Conservation (phyloP, 768 basidiomycete species). For the Phlegmacium glaucopus region DNA sequence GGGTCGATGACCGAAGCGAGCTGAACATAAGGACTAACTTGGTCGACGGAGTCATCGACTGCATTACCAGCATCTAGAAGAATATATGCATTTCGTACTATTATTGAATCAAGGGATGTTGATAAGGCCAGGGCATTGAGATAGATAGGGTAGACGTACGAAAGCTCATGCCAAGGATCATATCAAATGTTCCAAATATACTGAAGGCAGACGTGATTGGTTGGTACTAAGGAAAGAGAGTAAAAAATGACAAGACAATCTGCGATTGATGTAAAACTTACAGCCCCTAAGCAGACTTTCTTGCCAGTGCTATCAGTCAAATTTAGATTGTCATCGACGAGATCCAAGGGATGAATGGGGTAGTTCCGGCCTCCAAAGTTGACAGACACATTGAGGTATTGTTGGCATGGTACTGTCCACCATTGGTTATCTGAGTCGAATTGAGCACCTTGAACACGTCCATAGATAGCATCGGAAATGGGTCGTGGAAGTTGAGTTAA, state of each 20-base stretch:
- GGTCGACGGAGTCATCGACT: slow-evolving; percentile 43
- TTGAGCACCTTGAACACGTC: slow-evolving; percentile 68
- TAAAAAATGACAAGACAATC: not conserved
- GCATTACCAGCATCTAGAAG: slow-evolving; percentile 73
- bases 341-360: slow-evolving; percentile 74
- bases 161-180: slow-evolving; percentile 82
- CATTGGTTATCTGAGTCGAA: slow-evolving; percentile 52
- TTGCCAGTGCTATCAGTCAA: slow-evolving; percentile 45
- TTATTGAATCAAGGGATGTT: not conserved
- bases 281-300: slow-evolving; percentile 63
- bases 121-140: slow-evolving; percentile 3
- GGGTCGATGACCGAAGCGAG: slow-evolving; percentile 57
- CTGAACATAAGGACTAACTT: slow-evolving; percentile 65
- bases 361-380: slow-evolving; percentile 67
- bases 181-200: slow-evolving; percentile 73
- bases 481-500: slow-evolving; percentile 66
- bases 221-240: slow-evolving; percentile 57
- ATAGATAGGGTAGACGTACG: slow-evolving; percentile 31
- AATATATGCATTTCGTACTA: slow-evolving; percentile 76
- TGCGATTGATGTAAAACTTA: slow-evolving; percentile 31
- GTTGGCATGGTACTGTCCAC: slow-evolving; percentile 76
- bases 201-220: slow-evolving; percentile 80
- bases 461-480: slow-evolving; percentile 80
- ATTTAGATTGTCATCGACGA: slow-evolving; percentile 55
- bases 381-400: slow-evolving; percentile 68